Evolutionary conservation across 768 basidiomycete genomes (phyloP), one percentile per base, ranked within the genome.

Genomic region (Pleurotus ostreatus): DNA sequence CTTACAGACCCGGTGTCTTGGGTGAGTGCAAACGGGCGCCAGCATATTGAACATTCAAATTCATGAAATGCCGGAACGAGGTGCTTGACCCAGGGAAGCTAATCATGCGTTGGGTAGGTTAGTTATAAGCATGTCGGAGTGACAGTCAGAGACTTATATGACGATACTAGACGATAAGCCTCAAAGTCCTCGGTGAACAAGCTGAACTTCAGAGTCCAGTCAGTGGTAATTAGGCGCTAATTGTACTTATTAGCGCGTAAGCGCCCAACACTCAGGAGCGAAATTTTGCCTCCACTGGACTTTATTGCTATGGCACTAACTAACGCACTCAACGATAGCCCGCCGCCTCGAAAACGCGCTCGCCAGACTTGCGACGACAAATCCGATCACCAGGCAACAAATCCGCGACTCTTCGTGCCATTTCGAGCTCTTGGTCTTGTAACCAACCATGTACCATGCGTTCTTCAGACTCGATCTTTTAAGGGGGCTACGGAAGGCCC

Each of bases 351-450:
- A 58, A 84, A 84, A 68, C 74, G 77, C 26, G 71, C 73, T 15
- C 73, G 80, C 34, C 74, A 77, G 61, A 71, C 72, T 43, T 53
- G 63, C 23, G 57, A 61, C 34, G 59, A 53, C 40, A 59, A 55
- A 37, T 30, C 55, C 22, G 57, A 63, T 55, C 57, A 47, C 37
- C 60, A 57, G 23, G 4, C 48, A 46, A 72, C 70, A 52, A 74
- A 76, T 62, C 75, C 74, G 0, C 75, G 79, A 44, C 72, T 99
- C 41, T 98, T 96, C 67, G 91, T 88, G 4, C 96, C 97, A 3
- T 99, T 98, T 67, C 83, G 97, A 57, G 94, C 94, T 5, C 82
- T 99, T n/a, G 96, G 97, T 23, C 82, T 94, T 56, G 82, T 98
- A 64, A 93, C 95, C 44, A 95, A 96, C 66, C 82, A 88, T 72